Base-by-base conservation (phyloP, 78 protist species). In the Paratrimastix pyriformis region DNA sequence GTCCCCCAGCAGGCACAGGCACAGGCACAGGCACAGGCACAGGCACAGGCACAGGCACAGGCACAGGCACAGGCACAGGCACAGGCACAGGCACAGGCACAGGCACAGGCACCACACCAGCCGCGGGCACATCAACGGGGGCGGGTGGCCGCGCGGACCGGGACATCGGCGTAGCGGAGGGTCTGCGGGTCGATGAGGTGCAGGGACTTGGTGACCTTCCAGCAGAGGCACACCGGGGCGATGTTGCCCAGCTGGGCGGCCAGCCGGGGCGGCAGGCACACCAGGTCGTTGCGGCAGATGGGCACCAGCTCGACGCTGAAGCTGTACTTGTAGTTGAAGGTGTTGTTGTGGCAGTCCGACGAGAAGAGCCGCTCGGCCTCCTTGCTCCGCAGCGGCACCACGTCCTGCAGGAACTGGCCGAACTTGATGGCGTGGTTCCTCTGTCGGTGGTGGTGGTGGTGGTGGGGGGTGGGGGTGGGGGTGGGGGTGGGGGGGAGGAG, bases 281-380 rank as follows among this genome's bases (percentile, higher is more conserved):
- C 81, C 0, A 93, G 32, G 81, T 97, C 99, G 57, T 93, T 94
- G 48, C 52, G 76, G 83, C 98, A 97, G 13, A 97, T 44, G 65
- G 98, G 98, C 44, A 87, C 86, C 11, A 97, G 75, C 46, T 97
- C 99, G 13, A 91, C 87, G 2, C 84, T 73, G 76, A 46, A 88
- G 6, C 97, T 82, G 85, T 58, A 80, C 81, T 95, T 92, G 76
- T 76, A 79, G 70, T 81, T 85, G 60, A 72, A 79, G 6, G 88
- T 87, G 92, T 91, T 91, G 73, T 45, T 83, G 58, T 94, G 82
- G 37, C 72, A 65, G 59, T 97, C 98, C 15, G 38, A 24, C 5
- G 93, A 80, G 69, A 94, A 76, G 15, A 97, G 73, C 85, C 91
- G 80, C 81, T 90, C 86, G 0, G 89, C 68, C 62, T 44, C 44